Evolutionary conservation across 805 yeast species (phyloP), one percentile per base, ranked within the genome.

Genomic region (Blastobotrys robertii): DNA sequence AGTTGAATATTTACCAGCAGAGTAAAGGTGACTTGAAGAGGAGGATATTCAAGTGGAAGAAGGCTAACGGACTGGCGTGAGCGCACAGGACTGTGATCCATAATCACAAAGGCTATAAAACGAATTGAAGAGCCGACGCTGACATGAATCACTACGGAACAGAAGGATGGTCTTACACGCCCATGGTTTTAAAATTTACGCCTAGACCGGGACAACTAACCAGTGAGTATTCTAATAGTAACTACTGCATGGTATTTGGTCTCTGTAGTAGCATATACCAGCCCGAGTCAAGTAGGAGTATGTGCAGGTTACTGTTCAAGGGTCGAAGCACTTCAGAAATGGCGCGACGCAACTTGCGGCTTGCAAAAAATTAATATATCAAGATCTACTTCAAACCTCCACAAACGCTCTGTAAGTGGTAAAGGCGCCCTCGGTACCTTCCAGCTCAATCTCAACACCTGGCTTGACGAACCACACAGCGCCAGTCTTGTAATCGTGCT

Each of bases 401-500:
- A 42, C 44, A 62, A 81, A 85, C 4, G 98, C 97, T 65, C 95
- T 81, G 67, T 88, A 92, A 30, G 88, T 70, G 34, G 88, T 83
- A 59, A 90, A 80, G 30, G 61, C 63, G 22, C 50, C 55, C 19
- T 40, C 37, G 14, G 42, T 41, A 30, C 63, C 54, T 35, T 41
- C 43, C 51, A 88, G 65, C 52, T 77, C 81, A 47, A 88, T 65
- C 42, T 74, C 79, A 30, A 75, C 76, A 36, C 70, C 74, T 36
- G 97, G 94, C 6, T 88, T 90, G 54, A 86, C 78, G 63, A 85
- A 90, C 65, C 73, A 90, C 13, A 87, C 87, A 53, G 67, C 79
- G 42, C 98, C 98, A 7, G 83, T 65, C 51, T 73, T 70, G 41
- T 79, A 78, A 28, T 61, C 59, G 34, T 66, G 53, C 2, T 61